Evolutionary conservation across 2,329 filamentous ascomycete genomes (phyloP).

Genomic region (Ceratocystis ficicola): DNA sequence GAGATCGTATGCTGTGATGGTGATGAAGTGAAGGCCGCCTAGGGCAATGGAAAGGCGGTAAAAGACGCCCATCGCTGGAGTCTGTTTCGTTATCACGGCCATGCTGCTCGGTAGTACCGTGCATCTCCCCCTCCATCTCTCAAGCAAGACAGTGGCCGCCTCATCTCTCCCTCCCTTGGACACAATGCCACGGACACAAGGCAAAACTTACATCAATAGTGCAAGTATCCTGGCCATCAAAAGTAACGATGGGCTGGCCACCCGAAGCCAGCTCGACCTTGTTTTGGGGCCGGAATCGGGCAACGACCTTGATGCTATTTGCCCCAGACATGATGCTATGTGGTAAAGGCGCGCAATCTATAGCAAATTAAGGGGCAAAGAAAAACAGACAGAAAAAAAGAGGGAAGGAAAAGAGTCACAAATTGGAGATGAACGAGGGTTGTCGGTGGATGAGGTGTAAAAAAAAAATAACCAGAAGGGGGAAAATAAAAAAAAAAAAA

Average conservation of each 20-base stretch:
- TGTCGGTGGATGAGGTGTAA: conserved; percentile 4
- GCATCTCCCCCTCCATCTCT: background rate
- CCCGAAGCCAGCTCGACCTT: conserved; percentile 80
- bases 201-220: conserved; percentile 59
- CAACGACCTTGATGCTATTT: conserved; percentile 77
- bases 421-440: background rate
- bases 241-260: conserved; percentile 82
- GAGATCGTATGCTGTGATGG: background rate
- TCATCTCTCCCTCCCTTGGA: background rate
- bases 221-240: conserved; percentile 82
- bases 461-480: conserved; percentile 9
- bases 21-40: background rate
- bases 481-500: conserved; percentile 2
- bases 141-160: background rate
- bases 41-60: conserved; percentile 1
- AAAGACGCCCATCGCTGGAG: background rate
- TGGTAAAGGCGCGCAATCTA: background rate
- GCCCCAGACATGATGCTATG: conserved; percentile 39
- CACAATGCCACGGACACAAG: background rate
- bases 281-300: conserved; percentile 95
- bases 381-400: conserved; percentile 8
- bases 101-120: background rate
- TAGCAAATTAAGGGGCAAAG: background rate
- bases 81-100: background rate
- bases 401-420: conserved; percentile 9